phyloP scores from a whole-genome alignment of 768 basidiomycete genomes.

The Antrodiella citrinella region DNA sequence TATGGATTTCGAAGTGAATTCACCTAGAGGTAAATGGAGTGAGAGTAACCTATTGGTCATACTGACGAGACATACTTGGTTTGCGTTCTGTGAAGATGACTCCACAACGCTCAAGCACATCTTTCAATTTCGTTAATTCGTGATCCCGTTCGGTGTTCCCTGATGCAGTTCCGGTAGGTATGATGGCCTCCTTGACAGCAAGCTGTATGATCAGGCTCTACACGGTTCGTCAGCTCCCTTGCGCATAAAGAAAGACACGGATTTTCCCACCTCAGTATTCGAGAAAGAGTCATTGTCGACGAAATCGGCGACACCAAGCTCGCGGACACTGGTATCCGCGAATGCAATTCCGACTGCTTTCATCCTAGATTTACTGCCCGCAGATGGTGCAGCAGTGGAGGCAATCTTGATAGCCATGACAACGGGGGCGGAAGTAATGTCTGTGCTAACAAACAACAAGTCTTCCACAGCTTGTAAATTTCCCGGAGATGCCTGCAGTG shows the following conservation, averaged over 20 bases:
- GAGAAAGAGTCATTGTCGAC: constrained; percentile 93
- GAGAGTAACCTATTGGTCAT: not conserved
- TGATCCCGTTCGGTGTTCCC: constrained; percentile 77
- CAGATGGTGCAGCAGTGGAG: constrained; percentile 33
- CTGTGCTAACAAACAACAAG: constrained; percentile 69
- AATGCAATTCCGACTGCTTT: constrained; percentile 78
- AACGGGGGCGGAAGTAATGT: constrained; percentile 77
- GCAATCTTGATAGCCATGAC: constrained; percentile 83
- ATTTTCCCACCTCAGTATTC: constrained; percentile 70
- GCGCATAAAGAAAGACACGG: not conserved
- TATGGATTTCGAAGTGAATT: constrained; percentile 76
- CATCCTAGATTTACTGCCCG: constrained; percentile 42
- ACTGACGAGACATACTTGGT: constrained; percentile 51
- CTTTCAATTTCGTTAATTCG: constrained; percentile 80
- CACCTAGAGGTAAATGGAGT: constrained; percentile 40
- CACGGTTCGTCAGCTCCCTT: not conserved
- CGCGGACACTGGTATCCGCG: constrained; percentile 79
- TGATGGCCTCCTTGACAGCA: constrained; percentile 92
- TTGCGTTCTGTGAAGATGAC: constrained; percentile 89
- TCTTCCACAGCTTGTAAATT: constrained; percentile 50
- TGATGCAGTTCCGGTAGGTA: constrained; percentile 64
- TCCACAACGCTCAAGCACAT: constrained; percentile 82
- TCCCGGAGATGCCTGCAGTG: constrained; percentile 59
- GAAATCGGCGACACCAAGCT: constrained; percentile 86
- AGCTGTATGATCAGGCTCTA: constrained; percentile 94